Percentiles rank a stretch among this genome's conserved stretches.
Conservation (phyloP, 371 early-diverging fungal species). For the Mortierella polycephala region DNA sequence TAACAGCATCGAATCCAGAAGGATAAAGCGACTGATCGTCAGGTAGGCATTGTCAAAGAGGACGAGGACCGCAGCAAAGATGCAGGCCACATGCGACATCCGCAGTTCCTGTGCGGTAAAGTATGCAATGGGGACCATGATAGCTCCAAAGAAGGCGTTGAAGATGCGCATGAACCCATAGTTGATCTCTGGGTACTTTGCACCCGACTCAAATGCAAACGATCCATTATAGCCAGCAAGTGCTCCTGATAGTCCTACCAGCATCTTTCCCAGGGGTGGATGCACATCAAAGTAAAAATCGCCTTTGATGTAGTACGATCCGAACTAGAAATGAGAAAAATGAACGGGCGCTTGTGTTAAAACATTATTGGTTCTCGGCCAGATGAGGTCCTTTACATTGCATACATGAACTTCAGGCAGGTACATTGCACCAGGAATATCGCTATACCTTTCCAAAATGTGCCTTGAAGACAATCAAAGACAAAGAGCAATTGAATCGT, state of each 20-base stretch:
- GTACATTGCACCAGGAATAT: background rate
- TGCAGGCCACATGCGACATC: conserved; percentile 70
- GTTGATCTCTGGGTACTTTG: conserved; percentile 88
- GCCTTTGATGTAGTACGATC: conserved; percentile 91
- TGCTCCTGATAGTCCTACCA: conserved; percentile 93
- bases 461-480: conserved; percentile 65
- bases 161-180: conserved; percentile 95
- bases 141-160: conserved; percentile 91
- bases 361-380: too few species aligned
- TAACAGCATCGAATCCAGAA: conserved; percentile 98
- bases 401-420: background rate
- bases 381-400: background rate
- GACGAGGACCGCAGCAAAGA: conserved; percentile 83
- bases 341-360: background rate
- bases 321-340: conserved; percentile 72
- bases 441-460: conserved; percentile 87
- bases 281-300: conserved; percentile 99
- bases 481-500: conserved; percentile 40
- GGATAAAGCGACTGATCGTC: conserved; percentile 95
- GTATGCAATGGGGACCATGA: conserved; percentile 95
- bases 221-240: conserved; percentile 91
- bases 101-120: conserved; percentile 85
- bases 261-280: conserved; percentile 99
- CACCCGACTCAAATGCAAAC: conserved; percentile 93
- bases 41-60: conserved; percentile 89